These are phyloP conservation scores for Mycena sp. DNA, from an alignment of 1,284 basidiomycete species.

Conservation along the genomic window DNA sequence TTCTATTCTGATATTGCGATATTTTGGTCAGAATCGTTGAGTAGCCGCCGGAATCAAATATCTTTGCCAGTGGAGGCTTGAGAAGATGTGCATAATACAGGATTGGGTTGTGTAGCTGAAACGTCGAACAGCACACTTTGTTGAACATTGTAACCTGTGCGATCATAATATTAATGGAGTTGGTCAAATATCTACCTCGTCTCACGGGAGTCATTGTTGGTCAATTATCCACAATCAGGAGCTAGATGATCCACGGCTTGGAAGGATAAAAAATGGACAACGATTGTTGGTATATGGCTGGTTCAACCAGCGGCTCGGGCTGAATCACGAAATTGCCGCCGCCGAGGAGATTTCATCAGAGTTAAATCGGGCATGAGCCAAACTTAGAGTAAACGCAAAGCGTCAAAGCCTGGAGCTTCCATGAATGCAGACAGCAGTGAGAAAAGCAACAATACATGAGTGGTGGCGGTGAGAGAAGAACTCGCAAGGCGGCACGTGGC, in stretches of 20 bases:
- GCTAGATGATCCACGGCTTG: no score
- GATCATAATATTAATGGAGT: no score
- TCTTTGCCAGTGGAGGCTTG: neutral
- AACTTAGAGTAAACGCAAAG: slow-evolving; percentile 2
- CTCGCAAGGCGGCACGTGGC: neutral
- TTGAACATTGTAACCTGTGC: no score
- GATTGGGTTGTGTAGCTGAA: neutral
- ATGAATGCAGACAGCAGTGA: neutral
- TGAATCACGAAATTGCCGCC: no score
- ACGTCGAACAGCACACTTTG: neutral
- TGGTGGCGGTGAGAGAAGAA: neutral
- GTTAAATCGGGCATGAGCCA: neutral
- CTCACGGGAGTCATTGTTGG: no score
- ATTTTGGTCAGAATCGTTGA: neutral
- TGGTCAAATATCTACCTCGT: no score
- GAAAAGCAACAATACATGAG: slow-evolving; percentile 6
- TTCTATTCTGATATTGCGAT: neutral
- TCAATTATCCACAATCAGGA: no score
- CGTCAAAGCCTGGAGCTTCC: neutral
- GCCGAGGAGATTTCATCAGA: neutral
- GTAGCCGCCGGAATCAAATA: neutral
- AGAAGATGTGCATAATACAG: neutral
- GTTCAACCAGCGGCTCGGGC: no score
- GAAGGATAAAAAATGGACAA: no score
- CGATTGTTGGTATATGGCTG: no score